A percentile compares a stretch with the other conserved stretches of the same genome.
These are phyloP conservation scores for Lodderomyces margitis DNA, from an alignment of 1,139 yeast species.

Conservation along the genomic window DNA sequence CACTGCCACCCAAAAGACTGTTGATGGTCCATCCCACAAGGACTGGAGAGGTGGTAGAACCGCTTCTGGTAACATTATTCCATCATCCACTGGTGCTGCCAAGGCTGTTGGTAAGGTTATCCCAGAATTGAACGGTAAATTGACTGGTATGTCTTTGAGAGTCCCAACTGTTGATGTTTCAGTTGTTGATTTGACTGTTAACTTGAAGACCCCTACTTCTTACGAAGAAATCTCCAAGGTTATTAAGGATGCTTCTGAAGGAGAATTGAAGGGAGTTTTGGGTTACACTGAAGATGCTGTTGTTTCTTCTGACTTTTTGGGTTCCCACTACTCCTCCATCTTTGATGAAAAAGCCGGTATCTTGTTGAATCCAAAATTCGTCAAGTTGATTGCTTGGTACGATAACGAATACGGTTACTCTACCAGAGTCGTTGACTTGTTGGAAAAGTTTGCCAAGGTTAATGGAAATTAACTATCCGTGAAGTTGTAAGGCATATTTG, in stretches of 20 bases:
- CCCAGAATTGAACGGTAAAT: constrained; percentile 84
- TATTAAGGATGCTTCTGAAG: constrained; percentile 67
- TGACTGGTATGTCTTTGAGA: constrained; percentile 86
- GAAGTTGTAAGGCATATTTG: constrained; percentile 2
- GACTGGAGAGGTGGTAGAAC: constrained; percentile 97
- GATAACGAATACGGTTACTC: constrained; percentile 92
- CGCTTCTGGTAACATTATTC: constrained; percentile 86
- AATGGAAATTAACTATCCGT: constrained; percentile 23
- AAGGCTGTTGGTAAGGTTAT: constrained; percentile 91
- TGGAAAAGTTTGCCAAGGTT: constrained; percentile 66
- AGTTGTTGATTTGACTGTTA: constrained; percentile 49
- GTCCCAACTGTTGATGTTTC: constrained; percentile 87
- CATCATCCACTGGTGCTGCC: constrained; percentile 92
- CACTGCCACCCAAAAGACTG: constrained; percentile 90
- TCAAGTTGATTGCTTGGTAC: constrained; percentile 86
- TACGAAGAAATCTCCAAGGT: constrained; percentile 75
- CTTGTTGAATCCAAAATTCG: constrained; percentile 76
- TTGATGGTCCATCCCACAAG: constrained; percentile 89
- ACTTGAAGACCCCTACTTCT: constrained; percentile 66
- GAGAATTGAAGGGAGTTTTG: constrained; percentile 69
- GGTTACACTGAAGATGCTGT: constrained; percentile 88
- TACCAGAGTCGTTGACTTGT: constrained; percentile 85
- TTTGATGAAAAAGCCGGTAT: constrained; percentile 86
- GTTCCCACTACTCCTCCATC: constrained; percentile 76
- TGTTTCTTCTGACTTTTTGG: constrained; percentile 81